Evolutionary conservation across 2,329 filamentous ascomycete species (phyloP), one percentile per base, ranked within the genome.

Genomic region (Achaetomium macrosporum): DNA sequence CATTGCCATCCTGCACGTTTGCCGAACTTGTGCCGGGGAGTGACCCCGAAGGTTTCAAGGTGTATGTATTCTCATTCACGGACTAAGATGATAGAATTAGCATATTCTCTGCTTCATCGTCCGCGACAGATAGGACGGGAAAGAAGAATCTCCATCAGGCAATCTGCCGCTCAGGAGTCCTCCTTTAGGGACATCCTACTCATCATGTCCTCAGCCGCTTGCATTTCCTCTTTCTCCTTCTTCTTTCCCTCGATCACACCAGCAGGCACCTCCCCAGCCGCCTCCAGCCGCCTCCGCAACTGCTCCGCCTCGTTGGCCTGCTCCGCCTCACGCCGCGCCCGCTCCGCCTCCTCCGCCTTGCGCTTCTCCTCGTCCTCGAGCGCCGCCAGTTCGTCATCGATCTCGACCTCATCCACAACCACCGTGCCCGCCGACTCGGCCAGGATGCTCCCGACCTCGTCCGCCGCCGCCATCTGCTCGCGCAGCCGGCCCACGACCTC

Each of bases 311-410:
- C 70, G 50, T 63, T 67, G 45, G 72, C 73, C 62, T 75, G 66
- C 55, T 64, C 50, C 55, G 56, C 60, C 63, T 70, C 63, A 61
- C 57, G 41, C 55, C 73, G 71, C 52, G 71, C 72, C 58, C 73
- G 71, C 55, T 66, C 69, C 40, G 72, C 71, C 57, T 73, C 71
- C 55, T 62, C 69, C 65, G 82, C 76, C 64, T 79, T 78, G 63
- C 73, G 73, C 58, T 65, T 70, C 61, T 82, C 79, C 59, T 81
- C 76, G 33, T 66, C 73, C 69, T 91, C 84, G 72, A 99, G 73
- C 3, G 77, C 84, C 60, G 87, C 86, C 43, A 97, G 77, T 72
- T 96, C 92, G 55, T 92, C 87, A 61, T 96, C 90, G 51, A 97
- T 82, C 67, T 95, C 91, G 17, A 65, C 77, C 64, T 96, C 91